Base-by-base conservation (phyloP, 129 eudicot species). In the Helianthus annuus region DNA sequence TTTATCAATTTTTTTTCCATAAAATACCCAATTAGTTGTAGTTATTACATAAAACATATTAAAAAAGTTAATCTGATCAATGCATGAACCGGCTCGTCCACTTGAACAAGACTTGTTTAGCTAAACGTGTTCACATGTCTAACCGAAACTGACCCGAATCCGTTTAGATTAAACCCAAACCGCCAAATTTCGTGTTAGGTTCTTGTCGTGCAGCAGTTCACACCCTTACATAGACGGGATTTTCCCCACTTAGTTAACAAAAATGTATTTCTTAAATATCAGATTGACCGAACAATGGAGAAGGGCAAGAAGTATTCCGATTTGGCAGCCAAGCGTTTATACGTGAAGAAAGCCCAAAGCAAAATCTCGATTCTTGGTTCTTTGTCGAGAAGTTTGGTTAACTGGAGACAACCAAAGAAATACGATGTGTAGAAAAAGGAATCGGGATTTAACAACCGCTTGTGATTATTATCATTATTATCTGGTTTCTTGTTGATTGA, bases 221-320 rank as follows among this genome's bases (percentile, higher is more conserved):
- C n/a, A n/a, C 42, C 42, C 6, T 7, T 27, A 27, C 7, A 38
- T 6, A 38, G 42, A 38, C 42, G 7, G 22, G 22, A 27, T 10
- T 4, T 58, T 2, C 17, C 7, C 10, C 46, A 42, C 46, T 42
- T 0, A 42, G 2, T 32, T 1, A 32, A 32, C 2, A 32, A 0
- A 32, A 1, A 3, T 32, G 42, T 32, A 42, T 7, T 42, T 7
- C 7, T 7, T 19, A 71, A 22, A 55, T 65, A 55, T 61, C 86
- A 93, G 98, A 93, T 93, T 48, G 97, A 89, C 44, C 82, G 98
- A 74, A 80, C 82, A 71, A 92, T 81, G 72, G 92, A 77, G 49
- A 87, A 83, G 83, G 98, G 90, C 19, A 96, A 92, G 15, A 93
- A 87, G 51, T 89, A 81, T 53, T 85, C 98, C 17, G 98, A 93